A percentile compares a stretch with the other conserved stretches of the same genome.
These are phyloP conservation scores for Collybia sp. DNA, from an alignment of 768 basidiomycete species.

Conservation along the genomic window DNA sequence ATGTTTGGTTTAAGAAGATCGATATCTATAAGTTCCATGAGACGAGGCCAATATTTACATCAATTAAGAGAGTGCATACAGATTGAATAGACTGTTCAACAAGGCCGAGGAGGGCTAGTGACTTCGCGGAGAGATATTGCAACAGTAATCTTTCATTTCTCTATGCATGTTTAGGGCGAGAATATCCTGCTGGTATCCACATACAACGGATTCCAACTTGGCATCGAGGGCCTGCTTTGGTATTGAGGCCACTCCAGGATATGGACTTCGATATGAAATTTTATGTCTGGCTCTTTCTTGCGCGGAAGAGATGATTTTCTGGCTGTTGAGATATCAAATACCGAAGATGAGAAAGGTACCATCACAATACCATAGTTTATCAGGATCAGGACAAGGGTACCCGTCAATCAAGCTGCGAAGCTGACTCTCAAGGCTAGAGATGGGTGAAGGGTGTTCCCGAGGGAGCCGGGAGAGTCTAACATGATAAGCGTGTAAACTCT, in stretches of 20 bases:
- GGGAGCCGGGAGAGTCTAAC: constrained; percentile 9
- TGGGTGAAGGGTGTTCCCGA: too few relatives aligned
- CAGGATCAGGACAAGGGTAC: too few relatives aligned
- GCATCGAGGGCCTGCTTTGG: constrained; percentile 3
- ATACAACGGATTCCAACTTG: constrained; percentile 3
- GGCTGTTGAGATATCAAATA: neutral
- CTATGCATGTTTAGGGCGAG: neutral
- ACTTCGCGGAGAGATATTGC: constrained; percentile 15
- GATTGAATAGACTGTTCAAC: constrained; percentile 21
- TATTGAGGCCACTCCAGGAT: neutral
- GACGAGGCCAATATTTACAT: too few relatives aligned
- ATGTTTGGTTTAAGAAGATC: constrained; percentile 17
- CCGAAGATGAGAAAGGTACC: neutral
- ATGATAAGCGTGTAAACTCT: constrained; percentile 18
- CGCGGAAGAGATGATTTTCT: constrained; percentile 4
- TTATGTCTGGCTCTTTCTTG: constrained; percentile 3
- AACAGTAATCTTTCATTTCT: constrained; percentile 8
- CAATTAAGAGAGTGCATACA: constrained; percentile 12
- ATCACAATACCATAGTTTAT: too few relatives aligned
- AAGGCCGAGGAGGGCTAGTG: constrained; percentile 17
- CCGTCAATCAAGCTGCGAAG: too few relatives aligned
- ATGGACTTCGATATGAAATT: constrained; percentile 4
- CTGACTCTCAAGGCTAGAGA: too few relatives aligned
- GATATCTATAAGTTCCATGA: constrained; percentile 12
- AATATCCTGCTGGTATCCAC: neutral